phyloP scores from a whole-genome alignment of 768 basidiomycete genomes.

The Suillus cothurnatus region DNA sequence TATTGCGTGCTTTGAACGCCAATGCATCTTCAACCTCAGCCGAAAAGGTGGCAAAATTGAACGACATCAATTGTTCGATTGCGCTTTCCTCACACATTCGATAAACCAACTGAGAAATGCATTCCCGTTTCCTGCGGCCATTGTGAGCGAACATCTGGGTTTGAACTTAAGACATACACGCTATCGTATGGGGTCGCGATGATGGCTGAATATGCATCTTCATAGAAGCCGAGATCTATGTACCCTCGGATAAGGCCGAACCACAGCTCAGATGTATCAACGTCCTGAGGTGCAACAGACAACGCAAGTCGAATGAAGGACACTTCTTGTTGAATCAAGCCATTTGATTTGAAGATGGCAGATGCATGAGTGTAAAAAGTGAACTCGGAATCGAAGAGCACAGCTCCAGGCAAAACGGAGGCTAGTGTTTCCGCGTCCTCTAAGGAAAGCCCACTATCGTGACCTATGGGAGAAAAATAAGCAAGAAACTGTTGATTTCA shows the following conservation, averaged over 20 bases:
- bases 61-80: conserved; percentile 72
- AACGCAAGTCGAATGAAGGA: conserved; percentile 80
- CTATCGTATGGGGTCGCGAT: conserved; percentile 74
- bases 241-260: conserved; percentile 74
- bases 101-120: conserved; percentile 79
- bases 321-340: conserved; percentile 62
- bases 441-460: conserved; percentile 49
- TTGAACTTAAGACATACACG: conserved; percentile 57
- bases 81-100: conserved; percentile 92
- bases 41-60: conserved; percentile 83
- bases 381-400: conserved; percentile 60
- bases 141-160: conserved; percentile 14
- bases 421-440: conserved; percentile 69
- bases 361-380: conserved; percentile 79
- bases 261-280: conserved; percentile 75
- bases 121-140: conserved; percentile 71
- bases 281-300: conserved; percentile 56
- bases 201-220: conserved; percentile 85
- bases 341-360: conserved; percentile 67
- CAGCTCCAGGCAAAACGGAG: conserved; percentile 59
- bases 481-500: conserved; percentile 6
- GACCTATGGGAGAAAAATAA: conserved; percentile 34
- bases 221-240: conserved; percentile 72
- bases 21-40: conserved; percentile 88
- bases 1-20: conserved; percentile 91